A percentile compares a stretch with the other conserved stretches of the same genome.
Evolutionary conservation across 2,329 filamentous ascomycete species (phyloP).

Genomic region (Xylariaceae sp.): DNA sequence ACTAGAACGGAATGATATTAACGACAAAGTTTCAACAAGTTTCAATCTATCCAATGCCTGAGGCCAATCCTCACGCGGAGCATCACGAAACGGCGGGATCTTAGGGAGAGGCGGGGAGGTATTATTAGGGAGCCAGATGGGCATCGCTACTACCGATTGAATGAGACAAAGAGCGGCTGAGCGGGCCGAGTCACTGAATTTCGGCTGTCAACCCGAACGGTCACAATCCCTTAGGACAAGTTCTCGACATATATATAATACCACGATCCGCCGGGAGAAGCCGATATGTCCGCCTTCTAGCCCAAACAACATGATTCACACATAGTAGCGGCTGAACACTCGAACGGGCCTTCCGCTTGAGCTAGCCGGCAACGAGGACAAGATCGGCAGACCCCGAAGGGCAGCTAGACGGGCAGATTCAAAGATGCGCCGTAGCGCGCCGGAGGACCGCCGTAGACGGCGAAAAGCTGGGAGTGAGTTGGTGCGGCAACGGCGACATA

Average conservation of each 20-base stretch:
- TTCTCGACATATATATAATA: constrained; percentile 1
- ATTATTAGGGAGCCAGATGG: constrained; percentile 7
- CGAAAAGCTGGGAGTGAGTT: neutral
- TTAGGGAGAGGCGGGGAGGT: too few species aligned
- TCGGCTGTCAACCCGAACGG: neutral
- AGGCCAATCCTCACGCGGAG: too few species aligned
- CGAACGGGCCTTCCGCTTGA: neutral
- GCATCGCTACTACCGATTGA: constrained; percentile 22
- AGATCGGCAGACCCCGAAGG: neutral
- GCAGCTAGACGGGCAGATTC: neutral
- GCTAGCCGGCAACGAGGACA: neutral
- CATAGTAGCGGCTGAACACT: neutral
- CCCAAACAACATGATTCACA: neutral
- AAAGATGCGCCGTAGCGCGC: neutral
- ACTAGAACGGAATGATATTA: too few species aligned
- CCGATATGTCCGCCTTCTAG: neutral
- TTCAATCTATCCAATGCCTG: too few species aligned
- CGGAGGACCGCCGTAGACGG: neutral
- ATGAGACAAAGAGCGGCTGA: constrained; percentile 4
- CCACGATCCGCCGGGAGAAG: neutral
- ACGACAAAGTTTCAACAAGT: too few species aligned
- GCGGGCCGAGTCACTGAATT: neutral
- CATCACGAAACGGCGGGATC: too few species aligned
- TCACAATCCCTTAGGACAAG: neutral
- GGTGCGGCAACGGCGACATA: neutral